Percentiles rank a stretch among this genome's conserved stretches.
These are phyloP conservation scores for Candolleomyces aberdarensis DNA, from an alignment of 768 basidiomycete species.

Conservation along the genomic window DNA sequence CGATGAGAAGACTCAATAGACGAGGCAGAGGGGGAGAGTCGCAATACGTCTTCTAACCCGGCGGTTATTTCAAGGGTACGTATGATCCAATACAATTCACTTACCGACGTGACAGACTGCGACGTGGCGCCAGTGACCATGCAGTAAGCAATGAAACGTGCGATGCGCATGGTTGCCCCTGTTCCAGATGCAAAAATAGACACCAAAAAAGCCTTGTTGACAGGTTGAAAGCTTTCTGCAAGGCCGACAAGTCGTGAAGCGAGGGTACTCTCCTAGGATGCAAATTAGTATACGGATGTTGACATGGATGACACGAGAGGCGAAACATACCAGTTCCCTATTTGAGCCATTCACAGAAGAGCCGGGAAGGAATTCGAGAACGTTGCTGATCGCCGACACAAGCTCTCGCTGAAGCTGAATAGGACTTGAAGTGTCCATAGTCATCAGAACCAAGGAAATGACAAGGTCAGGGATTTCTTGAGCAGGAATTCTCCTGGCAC, in stretches of 20 bases:
- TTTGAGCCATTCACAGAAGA: constrained; percentile 25
- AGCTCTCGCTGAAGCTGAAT: constrained; percentile 45
- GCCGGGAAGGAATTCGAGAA: constrained; percentile 36
- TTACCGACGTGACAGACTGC: constrained; percentile 18
- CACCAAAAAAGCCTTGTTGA: constrained; percentile 50
- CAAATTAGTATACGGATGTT: background rate
- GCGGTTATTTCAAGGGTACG: constrained; percentile 10
- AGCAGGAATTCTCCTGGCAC: constrained; percentile 29
- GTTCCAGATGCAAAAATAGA: constrained; percentile 51
- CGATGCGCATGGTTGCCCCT: constrained; percentile 49
- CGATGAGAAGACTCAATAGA: constrained; percentile 26
- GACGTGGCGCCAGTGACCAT: constrained; percentile 33
- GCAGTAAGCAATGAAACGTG: constrained; percentile 53
- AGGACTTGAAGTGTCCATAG: constrained; percentile 49
- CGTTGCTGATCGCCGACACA: constrained; percentile 40
- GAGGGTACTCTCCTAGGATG: constrained; percentile 42
- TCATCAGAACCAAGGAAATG: constrained; percentile 49
- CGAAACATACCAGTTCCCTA: constrained; percentile 22
- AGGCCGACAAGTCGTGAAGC: constrained; percentile 44
- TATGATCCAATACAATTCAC: constrained; percentile 3
- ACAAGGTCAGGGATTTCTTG: constrained; percentile 49
- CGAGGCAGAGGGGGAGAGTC: constrained; percentile 49
- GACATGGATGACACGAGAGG: constrained; percentile 6
- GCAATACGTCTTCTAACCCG: constrained; percentile 35
- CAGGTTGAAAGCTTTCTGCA: constrained; percentile 35